Evolutionary conservation across 257 asterid species (phyloP).

Genomic region (Gentiana dahurica): DNA sequence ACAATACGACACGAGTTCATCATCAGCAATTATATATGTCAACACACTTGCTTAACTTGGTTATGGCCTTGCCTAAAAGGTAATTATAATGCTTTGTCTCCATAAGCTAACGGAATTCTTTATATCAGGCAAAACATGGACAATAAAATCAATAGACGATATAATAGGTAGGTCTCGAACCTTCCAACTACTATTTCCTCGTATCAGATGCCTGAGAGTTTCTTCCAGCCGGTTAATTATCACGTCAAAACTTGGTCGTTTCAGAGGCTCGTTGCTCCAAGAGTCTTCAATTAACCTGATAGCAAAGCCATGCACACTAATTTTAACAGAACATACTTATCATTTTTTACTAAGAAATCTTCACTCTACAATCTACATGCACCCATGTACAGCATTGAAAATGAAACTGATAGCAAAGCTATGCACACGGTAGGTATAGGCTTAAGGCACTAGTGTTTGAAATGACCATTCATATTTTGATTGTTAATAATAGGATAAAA

Average conservation of each 20-base stretch:
- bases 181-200: conserved; percentile 56
- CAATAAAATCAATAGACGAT: no score
- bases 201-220: conserved; percentile 29
- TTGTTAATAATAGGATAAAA: background rate
- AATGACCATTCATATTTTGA: background rate
- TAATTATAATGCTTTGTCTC: background rate
- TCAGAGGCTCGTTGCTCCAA: conserved; percentile 52
- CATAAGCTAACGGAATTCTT: background rate
- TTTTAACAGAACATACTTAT: background rate
- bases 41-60: background rate
- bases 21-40: background rate
- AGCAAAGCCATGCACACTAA: conserved; percentile 13
- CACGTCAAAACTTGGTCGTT: conserved; percentile 51
- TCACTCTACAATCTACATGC: background rate
- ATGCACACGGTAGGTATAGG: background rate
- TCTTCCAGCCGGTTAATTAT: conserved; percentile 52
- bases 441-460: background rate
- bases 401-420: background rate
- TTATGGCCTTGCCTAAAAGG: background rate
- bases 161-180: conserved; percentile 14
- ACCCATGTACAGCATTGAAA: background rate
- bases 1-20: conserved; percentile 4
- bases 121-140: background rate
- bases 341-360: background rate
- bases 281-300: conserved; percentile 66